phyloP scores from a whole-genome alignment of 2,329 filamentous ascomycete species.

The Monilinia vaccinii-corymbosi region DNA sequence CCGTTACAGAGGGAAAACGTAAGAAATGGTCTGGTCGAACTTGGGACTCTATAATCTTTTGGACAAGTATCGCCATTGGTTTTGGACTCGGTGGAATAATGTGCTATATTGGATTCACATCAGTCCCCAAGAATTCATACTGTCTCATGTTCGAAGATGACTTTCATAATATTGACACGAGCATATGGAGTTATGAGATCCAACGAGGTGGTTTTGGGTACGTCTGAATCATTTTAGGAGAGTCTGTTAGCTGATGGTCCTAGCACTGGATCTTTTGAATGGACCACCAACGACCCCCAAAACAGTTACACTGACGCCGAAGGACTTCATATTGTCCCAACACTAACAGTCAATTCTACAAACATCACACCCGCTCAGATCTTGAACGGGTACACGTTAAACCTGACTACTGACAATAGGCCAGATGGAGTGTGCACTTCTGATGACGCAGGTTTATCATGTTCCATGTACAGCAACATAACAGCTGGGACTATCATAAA shows the following conservation, averaged over 20 bases:
- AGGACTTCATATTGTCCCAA: conserved; percentile 47
- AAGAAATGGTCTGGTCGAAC: conserved; percentile 11
- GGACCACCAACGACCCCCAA: conserved; percentile 40
- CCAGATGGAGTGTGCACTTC: conserved; percentile 35
- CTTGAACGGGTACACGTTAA: conserved; percentile 35
- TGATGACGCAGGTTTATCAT: conserved; percentile 30
- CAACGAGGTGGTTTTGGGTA: conserved; percentile 20
- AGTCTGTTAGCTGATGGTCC: neutral
- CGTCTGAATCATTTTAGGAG: neutral
- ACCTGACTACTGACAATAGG: conserved; percentile 32
- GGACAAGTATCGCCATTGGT: conserved; percentile 4
- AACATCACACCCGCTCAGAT: conserved; percentile 33
- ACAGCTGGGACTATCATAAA: conserved; percentile 38
- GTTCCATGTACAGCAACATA: conserved; percentile 33
- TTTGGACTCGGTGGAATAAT: conserved; percentile 12
- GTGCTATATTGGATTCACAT: conserved; percentile 8
- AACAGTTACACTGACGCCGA: conserved; percentile 40
- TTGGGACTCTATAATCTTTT: conserved; percentile 12
- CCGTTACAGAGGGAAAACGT: conserved; percentile 1
- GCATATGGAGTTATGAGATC: conserved; percentile 39
- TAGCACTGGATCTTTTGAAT: conserved; percentile 43
- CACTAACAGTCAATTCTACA: conserved; percentile 37
- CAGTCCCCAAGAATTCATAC: conserved; percentile 30
- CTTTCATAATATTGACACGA: conserved; percentile 35
- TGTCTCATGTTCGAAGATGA: conserved; percentile 40